Percentiles rank a stretch among this genome's conserved stretches.
These are phyloP conservation scores for Ricinus communis DNA, from an alignment of 345 rosid genomes.

Conservation along the genomic window DNA sequence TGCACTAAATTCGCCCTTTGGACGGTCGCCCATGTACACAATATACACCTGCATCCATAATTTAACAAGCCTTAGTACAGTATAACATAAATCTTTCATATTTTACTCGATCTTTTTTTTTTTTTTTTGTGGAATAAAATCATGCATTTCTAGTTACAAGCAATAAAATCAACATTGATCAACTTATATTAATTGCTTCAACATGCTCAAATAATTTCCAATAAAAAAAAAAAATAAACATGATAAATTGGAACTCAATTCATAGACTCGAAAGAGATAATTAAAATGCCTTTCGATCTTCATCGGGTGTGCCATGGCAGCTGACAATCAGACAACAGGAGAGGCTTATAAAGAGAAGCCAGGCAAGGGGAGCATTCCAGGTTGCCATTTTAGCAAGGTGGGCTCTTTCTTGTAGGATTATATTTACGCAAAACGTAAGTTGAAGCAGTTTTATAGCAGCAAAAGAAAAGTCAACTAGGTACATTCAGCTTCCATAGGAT, in stretches of 20 bases:
- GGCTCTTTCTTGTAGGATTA: background rate
- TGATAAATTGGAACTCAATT: background rate
- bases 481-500: background rate
- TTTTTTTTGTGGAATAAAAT: too few relatives aligned
- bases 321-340: background rate
- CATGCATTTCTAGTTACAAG: too few relatives aligned
- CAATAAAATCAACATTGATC: background rate
- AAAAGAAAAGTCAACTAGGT: background rate
- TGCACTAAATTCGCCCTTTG: slow-evolving; percentile 36
- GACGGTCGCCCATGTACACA: slow-evolving; percentile 54
- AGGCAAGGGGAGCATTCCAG: background rate
- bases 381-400: background rate
- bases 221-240: too few relatives aligned
- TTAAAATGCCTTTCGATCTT: background rate
- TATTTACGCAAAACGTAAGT: background rate
- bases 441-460: background rate
- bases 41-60: slow-evolving; percentile 34
- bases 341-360: background rate
- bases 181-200: too few relatives aligned
- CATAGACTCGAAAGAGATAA: background rate
- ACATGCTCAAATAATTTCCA: too few relatives aligned
- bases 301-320: background rate
- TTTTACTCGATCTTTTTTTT: too few relatives aligned
- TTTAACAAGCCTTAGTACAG: background rate
- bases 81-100: too few relatives aligned